Conservation (phyloP, 2,329 filamentous ascomycete species). For the Sporothrix brunneoviolacea region DNA sequence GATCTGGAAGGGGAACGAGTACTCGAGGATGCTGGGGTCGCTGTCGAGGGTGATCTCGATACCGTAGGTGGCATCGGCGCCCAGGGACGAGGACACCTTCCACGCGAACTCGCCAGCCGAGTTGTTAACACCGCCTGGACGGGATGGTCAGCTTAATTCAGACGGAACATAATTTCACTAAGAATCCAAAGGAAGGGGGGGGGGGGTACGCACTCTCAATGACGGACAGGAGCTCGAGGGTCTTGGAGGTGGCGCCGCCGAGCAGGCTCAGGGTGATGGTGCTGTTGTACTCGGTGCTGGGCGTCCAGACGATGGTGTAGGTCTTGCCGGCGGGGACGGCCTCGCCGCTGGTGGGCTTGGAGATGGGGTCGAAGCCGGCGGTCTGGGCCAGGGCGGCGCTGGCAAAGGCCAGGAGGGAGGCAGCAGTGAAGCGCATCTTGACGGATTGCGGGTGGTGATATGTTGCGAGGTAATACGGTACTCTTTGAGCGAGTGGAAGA, state of each 20-base stretch:
- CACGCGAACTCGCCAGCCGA: conserved; percentile 41
- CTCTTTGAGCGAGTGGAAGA: neutral
- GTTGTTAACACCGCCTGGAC: conserved; percentile 41
- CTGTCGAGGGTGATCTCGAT: conserved; percentile 46
- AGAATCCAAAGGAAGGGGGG: neutral
- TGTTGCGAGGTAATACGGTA: no score
- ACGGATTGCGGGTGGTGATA: neutral
- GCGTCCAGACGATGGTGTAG: conserved; percentile 46
- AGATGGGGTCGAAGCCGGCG: conserved; percentile 49
- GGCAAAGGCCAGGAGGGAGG: conserved; percentile 46
- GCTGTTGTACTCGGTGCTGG: conserved; percentile 34
- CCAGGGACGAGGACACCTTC: conserved; percentile 41
- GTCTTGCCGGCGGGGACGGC: conserved; percentile 41
- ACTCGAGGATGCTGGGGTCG: conserved; percentile 49
- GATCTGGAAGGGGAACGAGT: conserved; percentile 56
- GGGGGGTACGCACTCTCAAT: conserved; percentile 44
- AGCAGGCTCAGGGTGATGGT: conserved; percentile 49
- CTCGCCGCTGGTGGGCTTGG: conserved; percentile 38
- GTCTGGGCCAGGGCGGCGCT: conserved; percentile 47
- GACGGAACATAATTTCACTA: no score
- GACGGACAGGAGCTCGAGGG: conserved; percentile 34
- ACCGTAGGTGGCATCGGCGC: conserved; percentile 47
- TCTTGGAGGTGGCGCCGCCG: conserved; percentile 39
- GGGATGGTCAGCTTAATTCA: neutral
- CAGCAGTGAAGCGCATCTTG: conserved; percentile 49